These are phyloP conservation scores for Microthlaspi erraticum DNA, from an alignment of 345 rosid species.

Conservation along the genomic window DNA sequence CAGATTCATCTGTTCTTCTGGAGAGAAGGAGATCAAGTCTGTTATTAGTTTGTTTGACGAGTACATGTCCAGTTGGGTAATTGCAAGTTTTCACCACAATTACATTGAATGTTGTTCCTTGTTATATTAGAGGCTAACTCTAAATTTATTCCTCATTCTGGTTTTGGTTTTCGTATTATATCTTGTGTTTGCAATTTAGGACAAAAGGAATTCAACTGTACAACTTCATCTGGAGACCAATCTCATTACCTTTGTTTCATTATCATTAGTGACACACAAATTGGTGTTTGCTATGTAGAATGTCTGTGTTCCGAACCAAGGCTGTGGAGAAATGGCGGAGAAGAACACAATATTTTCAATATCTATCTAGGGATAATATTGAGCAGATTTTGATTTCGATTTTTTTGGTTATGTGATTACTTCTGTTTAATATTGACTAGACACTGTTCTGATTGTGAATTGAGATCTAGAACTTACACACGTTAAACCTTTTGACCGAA, in stretches of 20 bases:
- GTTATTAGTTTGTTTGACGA: slow-evolving; percentile 74
- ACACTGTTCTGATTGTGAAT: no score
- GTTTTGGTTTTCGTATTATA: no score
- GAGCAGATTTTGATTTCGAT: no score
- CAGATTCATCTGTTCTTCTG: slow-evolving; percentile 94
- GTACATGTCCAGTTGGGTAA: slow-evolving; percentile 76
- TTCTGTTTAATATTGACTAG: no score
- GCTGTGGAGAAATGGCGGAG: slow-evolving; percentile 96
- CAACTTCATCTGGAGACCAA: background rate
- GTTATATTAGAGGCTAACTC: background rate
- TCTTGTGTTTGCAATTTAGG: slow-evolving; percentile 47
- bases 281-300: slow-evolving; percentile 47
- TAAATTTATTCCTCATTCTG: no score
- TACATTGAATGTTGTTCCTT: background rate
- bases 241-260: background rate
- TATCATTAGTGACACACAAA: slow-evolving; percentile 22
- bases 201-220: slow-evolving; percentile 65
- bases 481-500: no score
- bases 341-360: slow-evolving; percentile 82
- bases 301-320: slow-evolving; percentile 76
- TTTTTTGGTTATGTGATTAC: no score
- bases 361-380: no score
- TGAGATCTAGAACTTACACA: no score
- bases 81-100: background rate
- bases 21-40: slow-evolving; percentile 78